These are phyloP conservation scores for Ephemerocybe angulata DNA, from an alignment of 768 basidiomycete genomes.

Conservation along the genomic window DNA sequence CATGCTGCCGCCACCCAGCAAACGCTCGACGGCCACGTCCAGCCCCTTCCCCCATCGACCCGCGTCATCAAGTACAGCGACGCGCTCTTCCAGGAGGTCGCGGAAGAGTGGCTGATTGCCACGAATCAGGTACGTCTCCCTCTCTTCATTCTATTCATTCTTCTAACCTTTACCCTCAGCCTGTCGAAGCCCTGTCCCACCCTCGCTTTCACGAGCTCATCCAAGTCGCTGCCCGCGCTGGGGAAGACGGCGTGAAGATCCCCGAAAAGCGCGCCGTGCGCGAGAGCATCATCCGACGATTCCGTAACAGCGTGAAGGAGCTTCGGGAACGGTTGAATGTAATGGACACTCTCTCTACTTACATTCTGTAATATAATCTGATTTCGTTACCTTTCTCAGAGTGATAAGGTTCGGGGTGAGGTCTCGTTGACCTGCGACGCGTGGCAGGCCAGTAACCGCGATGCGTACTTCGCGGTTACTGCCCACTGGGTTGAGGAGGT, in stretches of 20 bases:
- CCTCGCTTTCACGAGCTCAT: slow-evolving; percentile 34
- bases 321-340: slow-evolving; percentile 13
- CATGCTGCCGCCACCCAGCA: background rate
- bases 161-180: no score
- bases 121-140: slow-evolving; percentile 38
- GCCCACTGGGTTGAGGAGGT: slow-evolving; percentile 35
- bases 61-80: slow-evolving; percentile 27
- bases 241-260: slow-evolving; percentile 34
- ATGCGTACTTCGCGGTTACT: slow-evolving; percentile 38
- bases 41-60: slow-evolving; percentile 12
- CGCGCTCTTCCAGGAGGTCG: slow-evolving; percentile 23
- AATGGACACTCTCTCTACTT: background rate
- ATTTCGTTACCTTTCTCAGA: background rate
- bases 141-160: no score
- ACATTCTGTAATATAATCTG: background rate
- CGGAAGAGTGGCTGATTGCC: slow-evolving; percentile 34
- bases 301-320: slow-evolving; percentile 18
- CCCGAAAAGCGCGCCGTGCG: slow-evolving; percentile 25
- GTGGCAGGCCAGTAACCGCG: slow-evolving; percentile 37
- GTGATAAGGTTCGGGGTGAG: background rate
- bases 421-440: slow-evolving; percentile 31
- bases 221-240: slow-evolving; percentile 31
- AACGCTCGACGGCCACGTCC: slow-evolving; percentile 25
- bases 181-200: slow-evolving; percentile 32
- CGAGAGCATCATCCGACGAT: slow-evolving; percentile 25